Evolutionary conservation across 2,329 filamentous ascomycete genomes (phyloP).

Genomic region (Alternaria gaisen): DNA sequence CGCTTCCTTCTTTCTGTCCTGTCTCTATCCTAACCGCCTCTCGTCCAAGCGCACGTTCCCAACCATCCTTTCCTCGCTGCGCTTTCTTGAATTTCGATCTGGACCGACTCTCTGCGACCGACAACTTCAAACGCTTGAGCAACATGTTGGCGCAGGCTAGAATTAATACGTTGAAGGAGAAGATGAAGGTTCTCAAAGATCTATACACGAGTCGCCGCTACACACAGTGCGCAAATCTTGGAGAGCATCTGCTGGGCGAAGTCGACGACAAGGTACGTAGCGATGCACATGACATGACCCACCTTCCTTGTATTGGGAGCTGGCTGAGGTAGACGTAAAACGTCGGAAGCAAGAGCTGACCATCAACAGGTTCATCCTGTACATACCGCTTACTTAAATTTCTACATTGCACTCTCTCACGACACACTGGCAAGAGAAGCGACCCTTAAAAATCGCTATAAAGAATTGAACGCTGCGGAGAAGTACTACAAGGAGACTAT

Average conservation of each 20-base stretch:
- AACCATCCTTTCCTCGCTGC: constrained; percentile 3
- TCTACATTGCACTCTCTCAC: constrained; percentile 50
- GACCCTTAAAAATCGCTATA: constrained; percentile 39
- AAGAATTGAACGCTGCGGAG: constrained; percentile 46
- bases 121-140: constrained; percentile 8
- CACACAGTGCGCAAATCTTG: constrained; percentile 45
- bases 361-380: constrained; percentile 44
- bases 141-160: constrained; percentile 27
- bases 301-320: neutral
- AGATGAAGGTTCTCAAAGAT: constrained; percentile 40
- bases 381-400: constrained; percentile 47
- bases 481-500: constrained; percentile 47
- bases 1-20: constrained; percentile 3
- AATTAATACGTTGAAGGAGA: constrained; percentile 34
- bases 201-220: constrained; percentile 48
- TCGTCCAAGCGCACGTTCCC: constrained; percentile 11
- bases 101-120: constrained; percentile 8
- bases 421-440: constrained; percentile 50
- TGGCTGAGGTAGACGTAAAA: neutral
- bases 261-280: constrained; percentile 33
- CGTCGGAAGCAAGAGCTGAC: constrained; percentile 5
- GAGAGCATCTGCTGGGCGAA: constrained; percentile 35
- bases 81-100: constrained; percentile 14
- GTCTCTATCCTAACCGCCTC: neutral
- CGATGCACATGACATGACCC: neutral